Evolutionary conservation across 495 filamentous ascomycete genomes (phyloP), one percentile per base, ranked within the genome.

Genomic region (Collariella sp.): DNA sequence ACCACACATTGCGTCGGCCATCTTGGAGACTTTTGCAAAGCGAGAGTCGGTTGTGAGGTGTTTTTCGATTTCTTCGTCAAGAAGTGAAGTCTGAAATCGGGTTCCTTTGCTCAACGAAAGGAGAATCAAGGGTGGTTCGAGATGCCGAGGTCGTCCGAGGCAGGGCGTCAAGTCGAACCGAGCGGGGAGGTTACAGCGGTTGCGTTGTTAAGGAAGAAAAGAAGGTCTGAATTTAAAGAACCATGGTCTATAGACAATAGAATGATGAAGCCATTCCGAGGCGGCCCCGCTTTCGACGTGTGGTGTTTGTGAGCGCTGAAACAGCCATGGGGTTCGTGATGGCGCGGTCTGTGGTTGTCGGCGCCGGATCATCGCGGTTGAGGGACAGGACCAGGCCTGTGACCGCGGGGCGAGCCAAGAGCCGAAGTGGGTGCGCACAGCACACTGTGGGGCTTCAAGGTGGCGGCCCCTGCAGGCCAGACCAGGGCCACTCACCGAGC

Each of bases 1-100:
- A 40, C 91, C 89, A 69, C 91, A 97, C 46, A 95, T 76, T 54
- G 78, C 77, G 66, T 94, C 89, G 44, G 84, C 76, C 90, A 95
- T 94, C 5, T 44, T 57, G 48, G 46, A 33, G 48, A 43, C 46
- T 68, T 54, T 69, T 63, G 43, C 10, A 42, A n/a, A 51, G 45
- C 18, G 44, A 18, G 46, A 36, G 40, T 33, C 10, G 52, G n/a
- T n/a, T 45, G 56, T 43, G 15, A 39, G 33, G 36, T 29, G 42
- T 29, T 38, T 2, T 7, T 15, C 10, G 11, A 10, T 2, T 39
- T 46, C 7, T 1, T 26, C 33, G 19, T 33, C 9, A 15, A 7
- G 12, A 40, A 5, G 5, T 20, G 24, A 24, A 22, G 12, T 1
- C 23, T 19, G 22, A 11, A 7, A 22, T 26, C 7, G 34, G 5